Conservation (phyloP, 2,329 filamentous ascomycete genomes). For the Didymella keratinophila region DNA sequence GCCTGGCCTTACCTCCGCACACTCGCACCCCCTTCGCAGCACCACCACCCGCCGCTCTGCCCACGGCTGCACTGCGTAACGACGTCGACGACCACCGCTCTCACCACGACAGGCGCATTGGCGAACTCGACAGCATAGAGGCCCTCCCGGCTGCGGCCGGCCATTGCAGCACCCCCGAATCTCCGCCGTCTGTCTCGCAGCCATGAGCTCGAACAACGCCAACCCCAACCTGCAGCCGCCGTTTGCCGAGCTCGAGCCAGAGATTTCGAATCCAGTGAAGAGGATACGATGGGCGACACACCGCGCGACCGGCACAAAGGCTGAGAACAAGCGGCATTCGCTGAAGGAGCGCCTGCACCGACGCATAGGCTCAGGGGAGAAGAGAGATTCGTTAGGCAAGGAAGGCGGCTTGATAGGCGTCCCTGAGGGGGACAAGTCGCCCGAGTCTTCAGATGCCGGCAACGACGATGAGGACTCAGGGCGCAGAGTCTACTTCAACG, state of each 20-base stretch:
- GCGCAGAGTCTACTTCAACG: slow-evolving; percentile 82
- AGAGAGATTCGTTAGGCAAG: slow-evolving; percentile 58
- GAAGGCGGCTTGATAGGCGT: slow-evolving; percentile 34
- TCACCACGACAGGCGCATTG: slow-evolving; percentile 36
- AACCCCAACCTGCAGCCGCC: slow-evolving; percentile 23
- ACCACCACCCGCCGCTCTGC: slow-evolving; percentile 25
- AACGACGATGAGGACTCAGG: slow-evolving; percentile 49
- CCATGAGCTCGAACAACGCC: slow-evolving; percentile 24
- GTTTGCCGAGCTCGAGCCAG: slow-evolving; percentile 51
- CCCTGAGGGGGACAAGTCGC: slow-evolving; percentile 54
- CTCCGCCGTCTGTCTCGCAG: slow-evolving; percentile 22
- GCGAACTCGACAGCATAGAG: slow-evolving; percentile 40
- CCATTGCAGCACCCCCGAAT: slow-evolving; percentile 34
- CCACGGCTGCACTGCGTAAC: slow-evolving; percentile 22
- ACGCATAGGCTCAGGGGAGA: slow-evolving; percentile 68
- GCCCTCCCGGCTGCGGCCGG: slow-evolving; percentile 51
- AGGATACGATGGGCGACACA: slow-evolving; percentile 97
- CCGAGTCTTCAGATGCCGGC: slow-evolving; percentile 51
- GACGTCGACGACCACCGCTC: slow-evolving; percentile 11
- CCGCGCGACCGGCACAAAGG: slow-evolving; percentile 77
- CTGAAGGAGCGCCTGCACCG: slow-evolving; percentile 79
- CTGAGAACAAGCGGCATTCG: slow-evolving; percentile 79
- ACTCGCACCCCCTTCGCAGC: slow-evolving; percentile 22
- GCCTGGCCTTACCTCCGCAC: slow-evolving; percentile 13
- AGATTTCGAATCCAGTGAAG: slow-evolving; percentile 71